Conservation (phyloP, 768 basidiomycete genomes). For the Tulasnella sp. region DNA sequence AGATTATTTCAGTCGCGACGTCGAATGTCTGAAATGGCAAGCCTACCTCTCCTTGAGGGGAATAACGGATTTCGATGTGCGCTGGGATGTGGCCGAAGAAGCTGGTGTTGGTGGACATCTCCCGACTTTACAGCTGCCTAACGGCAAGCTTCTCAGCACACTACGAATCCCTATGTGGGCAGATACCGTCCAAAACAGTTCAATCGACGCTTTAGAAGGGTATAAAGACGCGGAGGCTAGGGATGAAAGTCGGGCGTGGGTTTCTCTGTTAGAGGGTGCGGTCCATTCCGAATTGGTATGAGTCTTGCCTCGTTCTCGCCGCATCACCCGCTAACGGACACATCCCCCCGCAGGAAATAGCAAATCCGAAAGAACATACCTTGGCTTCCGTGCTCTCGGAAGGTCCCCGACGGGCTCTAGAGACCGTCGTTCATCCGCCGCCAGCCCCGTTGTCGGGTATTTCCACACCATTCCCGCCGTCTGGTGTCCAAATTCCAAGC, state of each 20-base stretch:
- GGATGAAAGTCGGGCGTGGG: slow-evolving; percentile 83
- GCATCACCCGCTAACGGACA: slow-evolving; percentile 42
- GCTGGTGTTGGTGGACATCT: slow-evolving; percentile 71
- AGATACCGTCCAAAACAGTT: slow-evolving; percentile 45
- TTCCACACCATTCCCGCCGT: slow-evolving; percentile 62
- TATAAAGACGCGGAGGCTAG: slow-evolving; percentile 61
- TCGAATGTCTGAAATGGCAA: slow-evolving; percentile 91
- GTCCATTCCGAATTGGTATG: slow-evolving; percentile 77
- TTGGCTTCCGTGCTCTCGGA: not conserved
- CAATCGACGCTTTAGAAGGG: slow-evolving; percentile 56
- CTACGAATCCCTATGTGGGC: slow-evolving; percentile 76
- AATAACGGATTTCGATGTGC: slow-evolving; percentile 49
- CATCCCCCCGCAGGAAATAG: slow-evolving; percentile 51
- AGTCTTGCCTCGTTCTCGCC: slow-evolving; percentile 33
- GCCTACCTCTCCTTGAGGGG: slow-evolving; percentile 76
- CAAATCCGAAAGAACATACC: slow-evolving; percentile 42
- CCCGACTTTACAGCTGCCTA: slow-evolving; percentile 69
- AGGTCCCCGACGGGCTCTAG: slow-evolving; percentile 42
- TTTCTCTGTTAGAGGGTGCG: slow-evolving; percentile 72
- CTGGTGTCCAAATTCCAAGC: slow-evolving; percentile 60
- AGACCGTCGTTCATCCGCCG: slow-evolving; percentile 62
- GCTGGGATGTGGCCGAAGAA: slow-evolving; percentile 69
- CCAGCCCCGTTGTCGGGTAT: slow-evolving; percentile 74
- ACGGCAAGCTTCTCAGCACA: slow-evolving; percentile 62
- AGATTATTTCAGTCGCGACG: slow-evolving; percentile 64